Percentiles rank a stretch among this genome's conserved stretches.
phyloP scores from a whole-genome alignment of 164 flowering plant genomes.

The grape (Vitis vinifera) region ASM3070453v1 NC_081812.1:22560501-22561000 shows the following conservation, averaged over 20 bases:
- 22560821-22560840: conserved; percentile 73
- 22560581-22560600: conserved; percentile 63
- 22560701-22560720: conserved; percentile 59
- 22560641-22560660: conserved; percentile 60
- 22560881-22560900: conserved; percentile 65
- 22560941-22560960: conserved; percentile 85
- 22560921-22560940: conserved; percentile 55
- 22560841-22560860: conserved; percentile 46
- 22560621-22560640: conserved; percentile 43
- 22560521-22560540: conserved; percentile 68
- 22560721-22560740: conserved; percentile 63
- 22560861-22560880: conserved; percentile 61
- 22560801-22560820: conserved; percentile 67
- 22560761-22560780: conserved; percentile 67
- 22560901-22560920: conserved; percentile 68
- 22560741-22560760: conserved; percentile 62
- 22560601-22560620: conserved; percentile 82
- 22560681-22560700: conserved; percentile 63
- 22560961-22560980: conserved; percentile 81
- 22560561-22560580: conserved; percentile 40
- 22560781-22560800: conserved; percentile 54
- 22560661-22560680: conserved; percentile 69
- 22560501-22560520: conserved; percentile 66
- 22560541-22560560: conserved; percentile 64
- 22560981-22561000: conserved; percentile 49